phyloP scores from a whole-genome alignment of 305 asterid species.

The Lippia alba region DNA sequence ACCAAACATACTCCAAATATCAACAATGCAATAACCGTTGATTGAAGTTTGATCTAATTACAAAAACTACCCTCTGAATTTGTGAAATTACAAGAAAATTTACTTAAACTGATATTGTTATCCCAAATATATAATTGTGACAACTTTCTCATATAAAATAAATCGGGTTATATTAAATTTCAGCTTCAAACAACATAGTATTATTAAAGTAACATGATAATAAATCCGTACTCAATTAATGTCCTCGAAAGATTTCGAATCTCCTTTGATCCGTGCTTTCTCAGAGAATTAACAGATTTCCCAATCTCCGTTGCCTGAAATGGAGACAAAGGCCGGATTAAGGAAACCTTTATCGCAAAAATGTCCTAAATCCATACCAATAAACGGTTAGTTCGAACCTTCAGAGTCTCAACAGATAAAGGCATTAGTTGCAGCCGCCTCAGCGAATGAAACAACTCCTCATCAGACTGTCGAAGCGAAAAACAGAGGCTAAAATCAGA shows the following conservation, averaged over 20 bases:
- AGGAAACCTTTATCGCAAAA: background rate
- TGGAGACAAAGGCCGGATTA: constrained; percentile 12
- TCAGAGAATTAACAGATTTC: constrained; percentile 57
- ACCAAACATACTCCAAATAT: too few relatives aligned
- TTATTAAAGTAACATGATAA: constrained; percentile 10
- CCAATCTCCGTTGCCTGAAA: constrained; percentile 74
- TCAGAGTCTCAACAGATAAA: constrained; percentile 76
- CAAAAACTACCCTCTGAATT: too few relatives aligned
- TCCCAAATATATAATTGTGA: too few relatives aligned
- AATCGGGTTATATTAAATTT: background rate
- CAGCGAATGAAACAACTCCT: constrained; percentile 62
- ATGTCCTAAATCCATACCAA: constrained; percentile 5
- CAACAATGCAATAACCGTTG: too few relatives aligned
- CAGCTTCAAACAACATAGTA: constrained; percentile 24
- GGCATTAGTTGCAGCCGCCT: constrained; percentile 84
- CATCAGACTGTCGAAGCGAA: constrained; percentile 51
- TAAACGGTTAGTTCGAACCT: constrained; percentile 53
- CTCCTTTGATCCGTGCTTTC: constrained; percentile 62
- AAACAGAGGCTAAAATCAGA: too few relatives aligned
- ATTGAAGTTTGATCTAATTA: too few relatives aligned
- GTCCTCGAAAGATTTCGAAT: constrained; percentile 51
- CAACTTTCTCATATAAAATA: too few relatives aligned
- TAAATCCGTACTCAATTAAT: constrained; percentile 55
- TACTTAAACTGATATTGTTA: too few relatives aligned
- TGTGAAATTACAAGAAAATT: too few relatives aligned